Conservation (phyloP, 352 stramenopile genomes). For the Phytophthora meadii region DNA sequence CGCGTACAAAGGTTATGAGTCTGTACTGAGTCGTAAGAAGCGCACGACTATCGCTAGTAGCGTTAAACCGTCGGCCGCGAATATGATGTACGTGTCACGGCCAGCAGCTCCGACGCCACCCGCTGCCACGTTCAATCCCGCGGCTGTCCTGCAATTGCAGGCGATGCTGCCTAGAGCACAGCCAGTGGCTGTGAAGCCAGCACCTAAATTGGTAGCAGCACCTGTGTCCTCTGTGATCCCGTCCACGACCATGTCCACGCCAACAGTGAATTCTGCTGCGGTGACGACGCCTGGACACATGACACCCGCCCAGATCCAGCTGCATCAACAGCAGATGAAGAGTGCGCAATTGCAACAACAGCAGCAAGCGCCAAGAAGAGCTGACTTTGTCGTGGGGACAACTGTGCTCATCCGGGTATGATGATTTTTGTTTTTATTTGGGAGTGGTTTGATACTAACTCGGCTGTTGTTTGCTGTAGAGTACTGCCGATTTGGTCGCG, state of each 20-base stretch:
- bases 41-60: constrained; percentile 36
- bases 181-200: constrained; percentile 35
- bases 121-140: constrained; percentile 34
- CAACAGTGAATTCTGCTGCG: constrained; percentile 26
- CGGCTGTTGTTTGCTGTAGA: constrained; percentile 34
- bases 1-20: constrained; percentile 73
- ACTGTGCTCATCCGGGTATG: constrained; percentile 75
- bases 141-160: constrained; percentile 40
- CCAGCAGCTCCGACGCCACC: constrained; percentile 24
- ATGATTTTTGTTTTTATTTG: background rate
- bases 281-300: constrained; percentile 26
- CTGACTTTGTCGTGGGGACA: constrained; percentile 71
- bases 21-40: constrained; percentile 80
- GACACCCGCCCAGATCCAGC: constrained; percentile 37
- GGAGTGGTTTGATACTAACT: background rate
- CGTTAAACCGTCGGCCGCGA: constrained; percentile 34
- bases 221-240: constrained; percentile 32
- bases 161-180: constrained; percentile 41
- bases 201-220: constrained; percentile 34
- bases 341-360: constrained; percentile 25
- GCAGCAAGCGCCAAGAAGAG: constrained; percentile 47
- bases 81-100: constrained; percentile 32
- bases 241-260: constrained; percentile 29
- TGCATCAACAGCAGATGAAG: constrained; percentile 50
- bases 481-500: constrained; percentile 73